Percentiles rank a stretch among this genome's conserved stretches.
Evolutionary conservation across 805 yeast genomes (phyloP).

Genomic region (Phaffomyces thermotolerans): DNA sequence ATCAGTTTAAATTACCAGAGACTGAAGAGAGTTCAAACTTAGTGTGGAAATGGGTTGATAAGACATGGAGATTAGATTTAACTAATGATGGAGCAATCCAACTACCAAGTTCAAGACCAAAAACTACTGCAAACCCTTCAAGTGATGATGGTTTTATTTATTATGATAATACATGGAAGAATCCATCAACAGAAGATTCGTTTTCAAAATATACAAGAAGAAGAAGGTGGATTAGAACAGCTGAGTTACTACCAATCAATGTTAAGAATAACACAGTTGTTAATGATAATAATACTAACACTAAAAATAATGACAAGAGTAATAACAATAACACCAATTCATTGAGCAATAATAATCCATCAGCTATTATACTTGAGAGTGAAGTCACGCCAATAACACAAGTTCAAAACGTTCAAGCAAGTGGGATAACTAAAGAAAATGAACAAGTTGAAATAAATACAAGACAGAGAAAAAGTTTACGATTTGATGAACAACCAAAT

Average conservation of each 20-base stretch:
- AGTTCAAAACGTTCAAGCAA: conserved; percentile 18
- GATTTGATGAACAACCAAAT: conserved; percentile 36
- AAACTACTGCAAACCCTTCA: conserved; percentile 56
- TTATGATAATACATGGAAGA: conserved; percentile 91
- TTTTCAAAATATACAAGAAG: conserved; percentile 89
- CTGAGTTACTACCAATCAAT: conserved; percentile 55
- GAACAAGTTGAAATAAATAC: conserved; percentile 6
- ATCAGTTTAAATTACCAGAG: conserved; percentile 73
- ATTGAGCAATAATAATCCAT: background rate
- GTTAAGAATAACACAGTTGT: conserved; percentile 4
- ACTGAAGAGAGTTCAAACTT: conserved; percentile 60
- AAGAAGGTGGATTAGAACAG: conserved; percentile 94
- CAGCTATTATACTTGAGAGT: conserved; percentile 4
- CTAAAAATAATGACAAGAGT: conserved; percentile 2
- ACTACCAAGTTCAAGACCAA: conserved; percentile 51
- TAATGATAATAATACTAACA: conserved; percentile 4
- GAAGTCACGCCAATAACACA: conserved; percentile 15
- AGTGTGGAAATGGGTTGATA: conserved; percentile 93
- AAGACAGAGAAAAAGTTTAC: conserved; percentile 34
- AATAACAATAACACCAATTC: conserved; percentile 3
- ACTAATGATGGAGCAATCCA: conserved; percentile 84
- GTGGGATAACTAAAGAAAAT: conserved; percentile 10
- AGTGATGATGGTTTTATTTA: conserved; percentile 82
- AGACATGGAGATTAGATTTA: conserved; percentile 83
- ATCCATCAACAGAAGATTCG: conserved; percentile 80